These are phyloP conservation scores for Lentinula boryana DNA, from an alignment of 768 basidiomycete species.

Conservation along the genomic window DNA sequence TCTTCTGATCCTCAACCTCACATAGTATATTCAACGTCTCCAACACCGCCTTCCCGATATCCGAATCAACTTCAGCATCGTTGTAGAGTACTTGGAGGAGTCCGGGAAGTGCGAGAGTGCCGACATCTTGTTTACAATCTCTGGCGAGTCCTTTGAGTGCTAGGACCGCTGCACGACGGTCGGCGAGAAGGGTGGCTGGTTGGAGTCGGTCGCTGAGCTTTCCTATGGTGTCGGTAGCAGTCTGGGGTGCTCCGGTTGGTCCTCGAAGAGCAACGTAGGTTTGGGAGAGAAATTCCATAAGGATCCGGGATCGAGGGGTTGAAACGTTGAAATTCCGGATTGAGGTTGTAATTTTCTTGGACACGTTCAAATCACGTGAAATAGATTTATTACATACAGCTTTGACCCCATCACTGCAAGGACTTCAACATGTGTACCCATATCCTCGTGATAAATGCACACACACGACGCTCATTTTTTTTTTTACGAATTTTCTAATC, in stretches of 20 bases:
- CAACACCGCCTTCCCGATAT: slow-evolving; percentile 87
- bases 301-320: not conserved
- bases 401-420: no score
- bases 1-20: slow-evolving; percentile 61
- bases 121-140: slow-evolving; percentile 89
- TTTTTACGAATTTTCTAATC: no score
- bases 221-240: slow-evolving; percentile 77
- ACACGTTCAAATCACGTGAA: no score
- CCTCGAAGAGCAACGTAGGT: slow-evolving; percentile 84
- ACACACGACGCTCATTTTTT: no score
- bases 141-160: slow-evolving; percentile 88
- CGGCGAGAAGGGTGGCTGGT: slow-evolving; percentile 84
- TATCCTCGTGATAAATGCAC: no score
- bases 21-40: slow-evolving; percentile 87
- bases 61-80: slow-evolving; percentile 86
- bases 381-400: no score
- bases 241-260: slow-evolving; percentile 78
- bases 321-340: no score
- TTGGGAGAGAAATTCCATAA: slow-evolving; percentile 87
- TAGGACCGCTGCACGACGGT: slow-evolving; percentile 89
- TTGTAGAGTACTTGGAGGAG: slow-evolving; percentile 78
- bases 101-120: slow-evolving; percentile 67
- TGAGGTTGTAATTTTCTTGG: no score
- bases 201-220: slow-evolving; percentile 86
- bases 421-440: no score